phyloP scores from a whole-genome alignment of 192 early-diverging fungal genomes.

The Lobosporangium transversale region DNA sequence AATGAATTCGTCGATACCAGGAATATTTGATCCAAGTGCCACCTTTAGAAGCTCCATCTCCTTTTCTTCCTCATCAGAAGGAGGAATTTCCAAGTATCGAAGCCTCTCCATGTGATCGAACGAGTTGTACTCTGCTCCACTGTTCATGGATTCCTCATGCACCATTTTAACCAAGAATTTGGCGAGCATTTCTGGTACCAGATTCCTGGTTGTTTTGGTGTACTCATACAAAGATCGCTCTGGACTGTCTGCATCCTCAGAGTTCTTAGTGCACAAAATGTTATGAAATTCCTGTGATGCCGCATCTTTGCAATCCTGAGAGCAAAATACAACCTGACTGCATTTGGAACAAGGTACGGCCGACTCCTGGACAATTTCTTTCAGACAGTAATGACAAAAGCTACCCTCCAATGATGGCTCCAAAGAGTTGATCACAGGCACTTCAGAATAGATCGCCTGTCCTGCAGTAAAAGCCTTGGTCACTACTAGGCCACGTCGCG shows the following conservation, averaged over 20 bases:
- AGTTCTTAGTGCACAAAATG: conserved; percentile 52
- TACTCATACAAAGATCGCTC: conserved; percentile 57
- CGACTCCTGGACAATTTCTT: conserved; percentile 52
- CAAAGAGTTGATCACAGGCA: conserved; percentile 75
- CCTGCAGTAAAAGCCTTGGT: conserved; percentile 75
- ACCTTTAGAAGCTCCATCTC: conserved; percentile 73
- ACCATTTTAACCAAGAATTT: conserved; percentile 88
- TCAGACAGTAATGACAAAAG: conserved; percentile 80
- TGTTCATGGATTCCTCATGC: conserved; percentile 75
- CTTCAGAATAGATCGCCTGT: conserved; percentile 79
- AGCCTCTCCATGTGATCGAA: conserved; percentile 92
- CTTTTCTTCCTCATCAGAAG: conserved; percentile 58
- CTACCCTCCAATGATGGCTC: conserved; percentile 72
- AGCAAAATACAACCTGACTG: conserved; percentile 73
- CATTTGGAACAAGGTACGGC: conserved; percentile 68
- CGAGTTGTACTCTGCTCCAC: conserved; percentile 71
- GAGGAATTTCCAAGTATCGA: conserved; percentile 69
- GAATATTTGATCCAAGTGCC: conserved; percentile 74
- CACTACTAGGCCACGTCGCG: conserved; percentile 76
- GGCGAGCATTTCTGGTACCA: conserved; percentile 80
- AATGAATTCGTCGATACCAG: conserved; percentile 85
- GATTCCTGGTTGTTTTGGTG: conserved; percentile 54
- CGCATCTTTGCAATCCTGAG: conserved; percentile 64
- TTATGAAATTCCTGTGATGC: conserved; percentile 76
- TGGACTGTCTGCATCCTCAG: conserved; percentile 38